Evolutionary conservation across 257 asterid genomes (phyloP).

Genomic region (Salvia hispanica): DNA sequence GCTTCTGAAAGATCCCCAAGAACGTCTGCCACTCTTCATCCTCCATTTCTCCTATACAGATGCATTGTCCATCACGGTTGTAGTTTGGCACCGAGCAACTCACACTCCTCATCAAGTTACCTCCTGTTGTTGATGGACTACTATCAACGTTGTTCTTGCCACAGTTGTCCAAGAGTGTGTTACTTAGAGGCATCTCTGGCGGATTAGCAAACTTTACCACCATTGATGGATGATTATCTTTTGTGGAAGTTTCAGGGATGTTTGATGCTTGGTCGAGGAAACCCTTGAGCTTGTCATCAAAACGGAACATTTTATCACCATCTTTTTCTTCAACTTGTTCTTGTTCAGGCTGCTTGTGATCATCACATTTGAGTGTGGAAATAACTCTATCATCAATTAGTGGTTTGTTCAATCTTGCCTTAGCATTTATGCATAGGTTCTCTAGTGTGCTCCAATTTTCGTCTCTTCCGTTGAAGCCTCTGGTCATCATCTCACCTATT

Average conservation of each 20-base stretch:
- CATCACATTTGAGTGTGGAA: not conserved
- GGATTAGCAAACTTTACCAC: conserved; percentile 33
- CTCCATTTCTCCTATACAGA: conserved; percentile 70
- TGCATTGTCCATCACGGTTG: conserved; percentile 54
- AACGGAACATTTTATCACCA: conserved; percentile 47
- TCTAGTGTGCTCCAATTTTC: conserved; percentile 74
- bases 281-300: conserved; percentile 38
- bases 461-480: conserved; percentile 65
- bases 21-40: conserved; percentile 60
- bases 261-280: conserved; percentile 30
- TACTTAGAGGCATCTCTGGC: conserved; percentile 17
- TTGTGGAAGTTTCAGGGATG: conserved; percentile 26
- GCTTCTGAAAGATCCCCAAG: conserved; percentile 59
- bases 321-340: conserved; percentile 30
- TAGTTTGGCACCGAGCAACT: conserved; percentile 60
- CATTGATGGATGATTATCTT: conserved; percentile 55
- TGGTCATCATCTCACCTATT: conserved; percentile 90
- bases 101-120: conserved; percentile 64
- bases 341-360: conserved; percentile 27
- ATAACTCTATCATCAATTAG: conserved; percentile 29
- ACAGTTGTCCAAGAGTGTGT: conserved; percentile 21
- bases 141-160: conserved; percentile 16
- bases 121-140: not conserved
- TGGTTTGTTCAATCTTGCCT: conserved; percentile 41
- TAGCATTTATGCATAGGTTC: conserved; percentile 66